Evolutionary conservation across 23 red algal species (phyloP), one percentile per base, ranked within the genome.

Genomic region (Agarophyton chilense): DNA sequence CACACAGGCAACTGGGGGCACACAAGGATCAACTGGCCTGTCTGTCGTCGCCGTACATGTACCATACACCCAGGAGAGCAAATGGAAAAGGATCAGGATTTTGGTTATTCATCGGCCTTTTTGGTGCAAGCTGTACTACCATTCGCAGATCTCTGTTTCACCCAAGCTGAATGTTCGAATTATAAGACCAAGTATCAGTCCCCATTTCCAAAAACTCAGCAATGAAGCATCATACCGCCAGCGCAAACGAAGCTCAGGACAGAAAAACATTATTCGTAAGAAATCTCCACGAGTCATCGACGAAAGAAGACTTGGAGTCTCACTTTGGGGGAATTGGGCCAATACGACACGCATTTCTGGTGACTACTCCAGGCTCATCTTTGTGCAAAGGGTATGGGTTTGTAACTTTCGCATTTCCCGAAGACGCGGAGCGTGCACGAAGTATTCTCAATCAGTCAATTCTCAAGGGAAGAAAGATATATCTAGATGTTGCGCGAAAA

Each of bases 331-430:
- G 46, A 29, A 75, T 92, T 62, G 94, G 94, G 22, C 81, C 88
- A 14, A 29, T 96, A 17, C 78, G 88, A 36, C 89, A 78, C 26
- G 68, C 78, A 24, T 44, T 96, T 65, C 77, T 87, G 4, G 89
- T 96, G 0, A 66, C 75, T n/a, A 82, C 93, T 17, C 53, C 44
- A 9, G 79, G 43, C 24, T 85, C 72, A 35, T 44, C 44, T 16
- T 45, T 70, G 6, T 93, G 89, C 58, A 73, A 72, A 47, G 89
- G 94, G 16, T 92, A 81, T 79, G 94, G 89, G 2, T 96, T 96
- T 63, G 81, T 96, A 0, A 76, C 79, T n/a, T 96, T 89, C 45
- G 81, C 87, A 22, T 80, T 84, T 61, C 17, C 94, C 1, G 65
- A 83, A 45, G 82, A 96, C 32, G 88, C 94, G 32, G 55, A n/a